A percentile compares a stretch with the other conserved stretches of the same genome.
Conservation (phyloP, 108 stramenopile genomes). For the Discostella stelligeroides region DNA sequence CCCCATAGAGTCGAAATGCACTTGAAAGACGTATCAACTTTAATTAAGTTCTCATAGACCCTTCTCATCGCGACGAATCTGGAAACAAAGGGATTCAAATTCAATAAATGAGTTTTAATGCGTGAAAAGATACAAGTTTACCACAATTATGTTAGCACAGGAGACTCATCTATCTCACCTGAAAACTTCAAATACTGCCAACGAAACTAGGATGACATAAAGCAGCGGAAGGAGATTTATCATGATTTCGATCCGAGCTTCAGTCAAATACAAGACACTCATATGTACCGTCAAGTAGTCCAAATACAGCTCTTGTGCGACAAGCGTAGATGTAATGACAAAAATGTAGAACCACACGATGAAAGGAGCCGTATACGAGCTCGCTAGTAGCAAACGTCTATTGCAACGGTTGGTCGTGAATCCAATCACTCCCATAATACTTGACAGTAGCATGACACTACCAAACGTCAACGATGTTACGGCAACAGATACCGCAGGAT, state of each 20-base stretch:
- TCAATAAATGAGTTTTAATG: too few relatives aligned
- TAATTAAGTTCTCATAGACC: too few relatives aligned
- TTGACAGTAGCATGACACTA: slow-evolving; percentile 10
- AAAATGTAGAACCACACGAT: slow-evolving; percentile 29
- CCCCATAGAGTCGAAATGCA: too few relatives aligned
- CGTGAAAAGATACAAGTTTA: too few relatives aligned
- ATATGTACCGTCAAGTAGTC: slow-evolving; percentile 30
- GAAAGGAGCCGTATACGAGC: slow-evolving; percentile 26
- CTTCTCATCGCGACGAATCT: too few relatives aligned
- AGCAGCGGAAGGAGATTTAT: slow-evolving; percentile 18
- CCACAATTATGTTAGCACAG: too few relatives aligned
- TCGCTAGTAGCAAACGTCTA: slow-evolving; percentile 15
- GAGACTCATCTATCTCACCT: slow-evolving; percentile 25
- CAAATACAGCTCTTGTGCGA: slow-evolving; percentile 4
- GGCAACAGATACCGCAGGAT: slow-evolving; percentile 28
- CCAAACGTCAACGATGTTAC: too few relatives aligned
- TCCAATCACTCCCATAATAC: slow-evolving; percentile 34
- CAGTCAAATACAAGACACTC: slow-evolving; percentile 27
- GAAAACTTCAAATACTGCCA: slow-evolving; percentile 21
- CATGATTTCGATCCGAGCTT: slow-evolving; percentile 17
- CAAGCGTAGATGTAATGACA: slow-evolving; percentile 14
- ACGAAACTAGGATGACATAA: slow-evolving; percentile 20
- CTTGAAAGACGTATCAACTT: too few relatives aligned
- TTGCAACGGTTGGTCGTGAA: slow-evolving; percentile 26
- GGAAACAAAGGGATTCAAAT: too few relatives aligned